A percentile compares a stretch with the other conserved stretches of the same genome.
Evolutionary conservation across 352 stramenopile genomes (phyloP).

Genomic region (Thraustochytrium striatum): DNA sequence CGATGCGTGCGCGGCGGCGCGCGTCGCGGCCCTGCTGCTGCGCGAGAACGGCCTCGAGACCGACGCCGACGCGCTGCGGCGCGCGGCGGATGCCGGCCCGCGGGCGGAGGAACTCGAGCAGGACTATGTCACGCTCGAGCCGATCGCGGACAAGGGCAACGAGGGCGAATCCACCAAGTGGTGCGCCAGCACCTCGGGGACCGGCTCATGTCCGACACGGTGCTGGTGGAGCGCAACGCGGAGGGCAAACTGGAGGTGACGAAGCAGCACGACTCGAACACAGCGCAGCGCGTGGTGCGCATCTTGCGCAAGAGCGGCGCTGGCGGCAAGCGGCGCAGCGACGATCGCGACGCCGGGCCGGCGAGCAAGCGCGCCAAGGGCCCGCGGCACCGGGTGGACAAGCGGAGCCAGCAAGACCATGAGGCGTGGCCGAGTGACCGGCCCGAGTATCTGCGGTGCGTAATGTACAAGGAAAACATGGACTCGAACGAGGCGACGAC

Average conservation of each 20-base stretch:
- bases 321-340: background rate
- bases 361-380: background rate
- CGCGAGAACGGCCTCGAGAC: background rate
- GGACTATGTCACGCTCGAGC: background rate
- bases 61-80: too few species aligned
- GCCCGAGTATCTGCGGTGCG: slow-evolving; percentile 3
- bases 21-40: background rate
- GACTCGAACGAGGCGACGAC: background rate
- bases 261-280: background rate
- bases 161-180: background rate
- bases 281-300: background rate
- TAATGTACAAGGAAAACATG: slow-evolving; percentile 39
- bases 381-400: background rate
- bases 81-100: too few species aligned
- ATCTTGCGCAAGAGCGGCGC: background rate
- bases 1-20: too few species aligned
- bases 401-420: background rate
- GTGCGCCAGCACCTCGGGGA: slow-evolving; percentile 9
- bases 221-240: background rate
- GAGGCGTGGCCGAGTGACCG: background rate
- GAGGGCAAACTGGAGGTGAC: background rate
- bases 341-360: background rate
- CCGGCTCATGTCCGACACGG: slow-evolving; percentile 3
- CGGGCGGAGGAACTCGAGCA: too few species aligned
- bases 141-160: slow-evolving; percentile 6